Evolutionary conservation across 2,329 filamentous ascomycete genomes (phyloP).

Genomic region (Clarireedia monteithiana): DNA sequence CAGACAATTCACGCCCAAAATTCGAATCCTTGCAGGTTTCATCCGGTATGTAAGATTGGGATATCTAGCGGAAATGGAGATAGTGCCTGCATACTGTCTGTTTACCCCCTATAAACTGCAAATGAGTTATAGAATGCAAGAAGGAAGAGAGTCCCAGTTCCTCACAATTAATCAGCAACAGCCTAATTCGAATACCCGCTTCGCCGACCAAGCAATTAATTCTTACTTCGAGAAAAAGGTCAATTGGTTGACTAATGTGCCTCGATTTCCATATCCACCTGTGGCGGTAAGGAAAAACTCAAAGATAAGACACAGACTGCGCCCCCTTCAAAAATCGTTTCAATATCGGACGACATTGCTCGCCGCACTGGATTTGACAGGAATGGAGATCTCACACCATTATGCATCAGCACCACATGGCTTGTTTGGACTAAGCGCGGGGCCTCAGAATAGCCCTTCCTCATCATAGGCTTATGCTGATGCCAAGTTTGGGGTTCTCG

Average conservation of each 20-base stretch:
- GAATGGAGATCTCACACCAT: background rate
- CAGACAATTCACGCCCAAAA: too few species aligned
- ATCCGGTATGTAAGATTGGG: too few species aligned
- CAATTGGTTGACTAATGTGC: background rate
- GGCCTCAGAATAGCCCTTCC: background rate
- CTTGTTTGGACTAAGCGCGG: background rate
- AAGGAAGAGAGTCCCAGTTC: too few species aligned
- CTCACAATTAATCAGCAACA: too few species aligned
- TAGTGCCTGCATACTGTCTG: too few species aligned
- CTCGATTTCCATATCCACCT: background rate
- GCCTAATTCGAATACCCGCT: too few species aligned
- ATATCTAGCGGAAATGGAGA: too few species aligned
- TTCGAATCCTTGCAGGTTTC: too few species aligned
- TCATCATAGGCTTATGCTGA: background rate
- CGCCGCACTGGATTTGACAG: background rate
- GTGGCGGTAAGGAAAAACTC: background rate
- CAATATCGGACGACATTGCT: background rate
- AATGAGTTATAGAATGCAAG: too few species aligned
- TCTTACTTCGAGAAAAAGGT: background rate
- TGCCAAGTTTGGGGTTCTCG: background rate
- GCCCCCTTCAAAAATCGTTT: conserved; percentile 1
- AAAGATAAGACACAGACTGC: background rate
- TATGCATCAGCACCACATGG: background rate
- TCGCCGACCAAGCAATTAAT: too few species aligned
- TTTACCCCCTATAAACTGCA: too few species aligned